Conservation (phyloP, 805 yeast species). For the Brettanomyces nanus region DNA sequence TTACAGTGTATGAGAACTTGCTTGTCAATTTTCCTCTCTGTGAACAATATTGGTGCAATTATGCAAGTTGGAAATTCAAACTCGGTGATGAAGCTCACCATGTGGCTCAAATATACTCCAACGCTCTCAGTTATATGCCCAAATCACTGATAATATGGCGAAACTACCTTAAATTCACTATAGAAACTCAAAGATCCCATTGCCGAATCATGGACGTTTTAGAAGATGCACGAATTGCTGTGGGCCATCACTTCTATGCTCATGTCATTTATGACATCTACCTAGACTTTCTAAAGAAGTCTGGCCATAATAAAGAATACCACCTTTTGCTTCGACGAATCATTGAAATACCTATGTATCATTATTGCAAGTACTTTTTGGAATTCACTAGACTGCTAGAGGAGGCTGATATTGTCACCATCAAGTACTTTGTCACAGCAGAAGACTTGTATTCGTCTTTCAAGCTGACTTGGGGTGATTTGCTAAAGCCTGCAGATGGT, state of each 20-base stretch:
- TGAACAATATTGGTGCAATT: conserved; percentile 52
- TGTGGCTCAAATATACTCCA: conserved; percentile 30
- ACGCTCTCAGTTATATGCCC: conserved; percentile 33
- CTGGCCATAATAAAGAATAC: conserved; percentile 24
- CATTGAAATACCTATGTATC: conserved; percentile 49
- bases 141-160: conserved; percentile 46
- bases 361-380: conserved; percentile 40
- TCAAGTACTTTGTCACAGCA: conserved; percentile 18
- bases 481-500: conserved; percentile 9
- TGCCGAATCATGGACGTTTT: conserved; percentile 29
- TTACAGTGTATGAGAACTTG: conserved; percentile 34
- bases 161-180: conserved; percentile 34
- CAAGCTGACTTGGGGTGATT: conserved; percentile 13
- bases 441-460: conserved; percentile 15
- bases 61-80: conserved; percentile 38
- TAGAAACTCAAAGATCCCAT: conserved; percentile 24
- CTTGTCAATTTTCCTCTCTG: conserved; percentile 40
- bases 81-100: conserved; percentile 31
- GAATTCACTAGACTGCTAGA: conserved; percentile 29
- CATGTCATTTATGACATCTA: conserved; percentile 45
- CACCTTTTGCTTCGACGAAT: conserved; percentile 37
- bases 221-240: conserved; percentile 37
- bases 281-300: conserved; percentile 31
- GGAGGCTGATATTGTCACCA: conserved; percentile 20
- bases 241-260: conserved; percentile 47